Percentiles rank a stretch among this genome's conserved stretches.
Evolutionary conservation across 495 filamentous ascomycete species (phyloP).

Genomic region (Penicillium canescens): DNA sequence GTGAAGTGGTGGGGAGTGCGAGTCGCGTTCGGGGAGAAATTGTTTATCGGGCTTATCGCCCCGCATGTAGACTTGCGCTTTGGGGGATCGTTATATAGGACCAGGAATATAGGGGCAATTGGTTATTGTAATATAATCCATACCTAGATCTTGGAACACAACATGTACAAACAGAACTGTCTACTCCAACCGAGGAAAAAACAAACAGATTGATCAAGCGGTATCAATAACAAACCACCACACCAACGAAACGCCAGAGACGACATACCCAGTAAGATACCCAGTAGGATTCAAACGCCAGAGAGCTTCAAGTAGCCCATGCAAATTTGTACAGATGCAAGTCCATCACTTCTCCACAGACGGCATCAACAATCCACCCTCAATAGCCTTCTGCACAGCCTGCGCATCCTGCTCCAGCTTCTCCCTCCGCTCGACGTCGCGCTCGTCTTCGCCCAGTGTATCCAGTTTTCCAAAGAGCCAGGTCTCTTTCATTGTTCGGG

Average conservation of each 20-base stretch:
- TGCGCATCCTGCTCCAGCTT: conserved; percentile 52
- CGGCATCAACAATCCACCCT: conserved; percentile 34
- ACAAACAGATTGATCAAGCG: too few species aligned
- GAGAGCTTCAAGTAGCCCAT: not conserved
- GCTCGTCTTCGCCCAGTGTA: conserved; percentile 54
- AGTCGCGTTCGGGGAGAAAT: conserved; percentile 6
- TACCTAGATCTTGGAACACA: too few species aligned
- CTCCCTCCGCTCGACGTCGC: conserved; percentile 40
- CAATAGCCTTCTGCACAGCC: conserved; percentile 49
- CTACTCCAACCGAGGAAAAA: too few species aligned
- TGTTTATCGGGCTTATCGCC: not conserved
- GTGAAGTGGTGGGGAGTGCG: not conserved
- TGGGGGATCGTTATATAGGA: not conserved
- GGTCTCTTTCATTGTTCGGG: conserved; percentile 67
- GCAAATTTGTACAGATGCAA: not conserved
- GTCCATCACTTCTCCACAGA: conserved; percentile 2
- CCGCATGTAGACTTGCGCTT: not conserved
- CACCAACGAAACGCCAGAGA: too few species aligned
- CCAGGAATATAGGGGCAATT: too few species aligned
- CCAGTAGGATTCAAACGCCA: not conserved
- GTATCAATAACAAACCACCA: too few species aligned
- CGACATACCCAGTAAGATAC: too few species aligned
- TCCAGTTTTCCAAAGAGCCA: conserved; percentile 75
- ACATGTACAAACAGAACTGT: too few species aligned
- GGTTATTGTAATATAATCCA: too few species aligned